Base-by-base conservation (phyloP, 2,329 filamentous ascomycete genomes). In the Arthrobotrys sinensis region DNA sequence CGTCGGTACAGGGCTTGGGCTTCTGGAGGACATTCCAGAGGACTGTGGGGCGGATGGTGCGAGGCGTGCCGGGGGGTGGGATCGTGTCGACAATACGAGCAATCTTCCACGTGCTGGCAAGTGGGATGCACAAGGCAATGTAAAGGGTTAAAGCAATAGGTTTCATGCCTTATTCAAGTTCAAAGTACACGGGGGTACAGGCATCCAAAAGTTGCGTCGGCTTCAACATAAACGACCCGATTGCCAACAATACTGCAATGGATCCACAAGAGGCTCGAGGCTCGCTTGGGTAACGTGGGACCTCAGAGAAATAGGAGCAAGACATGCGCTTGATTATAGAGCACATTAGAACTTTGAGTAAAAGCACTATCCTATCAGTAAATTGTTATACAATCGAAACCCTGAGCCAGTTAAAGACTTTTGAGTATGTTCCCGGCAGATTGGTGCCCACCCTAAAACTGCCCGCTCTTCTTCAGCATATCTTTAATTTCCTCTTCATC, bases 401-500 rank as follows among this genome's bases (percentile, higher is more conserved):
- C 8, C 3, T 38, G 50, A 53, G 48, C 48, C 8, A 52, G 50
- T 53, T 34, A 34, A 34, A 63, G n/a, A 53, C 28, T 12, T 24
- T 21, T 63, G 45, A 46, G 28, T 65, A 53, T 45, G 28, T 70
- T 43, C 52, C 45, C 55, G 34, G 14, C 28, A 34, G n/a, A 53
- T 19, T 40, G 50, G 14, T 12, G 4, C 14, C 14, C 28, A 14
- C 21, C 3, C 24, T 64, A 64, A 3, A 64, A 16, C 19, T 68
- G 52, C 11, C 36, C 14, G 16, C 62, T 72, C 75, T 64, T 67
- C 19, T 62, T 53, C 7, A 71, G 21, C 40, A 71, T 36, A 11
- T 77, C 73, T 7, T 53, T 16, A 1, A 71, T 55, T 21, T 71
- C 53, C 5, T 70, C 66, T 10, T 77, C 66, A 2, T 78, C 75